Evolutionary conservation across 2,329 filamentous ascomycete species (phyloP).

Genomic region (Ophiocordyceps camponoti-saundersi): DNA sequence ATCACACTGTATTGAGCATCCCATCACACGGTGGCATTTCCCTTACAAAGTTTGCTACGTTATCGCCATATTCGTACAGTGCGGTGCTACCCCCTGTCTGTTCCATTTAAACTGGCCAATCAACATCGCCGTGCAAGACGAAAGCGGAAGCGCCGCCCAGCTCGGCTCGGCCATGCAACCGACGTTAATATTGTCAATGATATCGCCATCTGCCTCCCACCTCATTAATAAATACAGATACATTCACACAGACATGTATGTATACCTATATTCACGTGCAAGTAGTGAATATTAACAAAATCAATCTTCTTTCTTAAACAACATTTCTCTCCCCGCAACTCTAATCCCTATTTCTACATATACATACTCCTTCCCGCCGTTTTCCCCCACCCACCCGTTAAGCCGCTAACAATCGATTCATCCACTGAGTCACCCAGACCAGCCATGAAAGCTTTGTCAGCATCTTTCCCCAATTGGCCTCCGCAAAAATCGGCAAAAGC

Average conservation of each 20-base stretch:
- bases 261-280: no score
- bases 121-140: not conserved
- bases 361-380: not conserved
- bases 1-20: no score
- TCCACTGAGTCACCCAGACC: no score
- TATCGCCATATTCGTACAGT: not conserved
- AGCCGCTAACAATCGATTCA: no score
- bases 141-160: not conserved
- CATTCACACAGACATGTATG: no score
- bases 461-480: not conserved
- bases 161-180: not conserved
- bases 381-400: not conserved
- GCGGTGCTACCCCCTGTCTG: not conserved
- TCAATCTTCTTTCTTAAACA: no score
- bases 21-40: not conserved
- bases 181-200: not conserved
- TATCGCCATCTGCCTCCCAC: not conserved
- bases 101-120: not conserved
- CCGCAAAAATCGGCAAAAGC: slow-evolving; percentile 19
- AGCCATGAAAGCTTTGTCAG: not conserved
- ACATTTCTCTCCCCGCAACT: no score
- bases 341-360: no score
- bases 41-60: not conserved
- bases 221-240: no score
- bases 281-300: no score